Conservation (phyloP, 2,329 filamentous ascomycete genomes). For the Talaromyces piceae region DNA sequence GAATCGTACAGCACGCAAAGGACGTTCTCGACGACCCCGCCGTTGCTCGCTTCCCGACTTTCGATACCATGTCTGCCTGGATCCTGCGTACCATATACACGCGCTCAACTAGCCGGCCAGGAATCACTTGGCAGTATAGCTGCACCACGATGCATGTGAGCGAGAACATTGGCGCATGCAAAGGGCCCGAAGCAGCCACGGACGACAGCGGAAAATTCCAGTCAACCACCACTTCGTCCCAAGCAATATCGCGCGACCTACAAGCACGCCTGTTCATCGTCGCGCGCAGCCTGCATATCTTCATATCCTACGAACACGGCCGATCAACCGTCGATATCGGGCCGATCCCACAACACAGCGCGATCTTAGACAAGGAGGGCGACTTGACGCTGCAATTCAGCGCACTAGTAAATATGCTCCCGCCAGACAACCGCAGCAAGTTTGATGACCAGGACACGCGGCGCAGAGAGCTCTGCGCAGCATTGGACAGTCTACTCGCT, state of each 20-base stretch:
- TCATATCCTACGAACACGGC: conserved; percentile 29
- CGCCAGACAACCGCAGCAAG: conserved; percentile 6
- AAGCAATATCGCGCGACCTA: conserved; percentile 15
- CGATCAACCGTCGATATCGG: conserved; percentile 21
- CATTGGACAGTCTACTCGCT: conserved; percentile 12
- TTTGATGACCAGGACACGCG: conserved; percentile 3
- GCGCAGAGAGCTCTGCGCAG: conserved; percentile 8
- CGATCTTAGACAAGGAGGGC: conserved; percentile 3
- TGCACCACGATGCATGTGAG: conserved; percentile 49
- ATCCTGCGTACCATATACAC: conserved; percentile 45
- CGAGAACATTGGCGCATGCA: conserved; percentile 37
- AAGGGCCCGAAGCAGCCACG: conserved; percentile 12
- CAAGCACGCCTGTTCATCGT: conserved; percentile 21
- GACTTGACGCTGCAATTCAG: conserved; percentile 17
- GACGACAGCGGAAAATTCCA: neutral
- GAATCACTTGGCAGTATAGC: conserved; percentile 48
- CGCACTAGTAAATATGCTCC: conserved; percentile 11
- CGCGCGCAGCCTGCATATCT: conserved; percentile 21
- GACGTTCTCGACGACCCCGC: conserved; percentile 35
- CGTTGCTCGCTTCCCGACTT: conserved; percentile 17
- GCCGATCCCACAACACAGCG: conserved; percentile 13
- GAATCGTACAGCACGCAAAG: conserved; percentile 30
- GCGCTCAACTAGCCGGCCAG: conserved; percentile 43
- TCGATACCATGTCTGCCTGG: conserved; percentile 34
- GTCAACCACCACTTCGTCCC: neutral